Percentiles rank a stretch among this genome's conserved stretches.
phyloP scores from a whole-genome alignment of 176 grass and related monocot genomes.

The Bromus sterilis region DNA sequence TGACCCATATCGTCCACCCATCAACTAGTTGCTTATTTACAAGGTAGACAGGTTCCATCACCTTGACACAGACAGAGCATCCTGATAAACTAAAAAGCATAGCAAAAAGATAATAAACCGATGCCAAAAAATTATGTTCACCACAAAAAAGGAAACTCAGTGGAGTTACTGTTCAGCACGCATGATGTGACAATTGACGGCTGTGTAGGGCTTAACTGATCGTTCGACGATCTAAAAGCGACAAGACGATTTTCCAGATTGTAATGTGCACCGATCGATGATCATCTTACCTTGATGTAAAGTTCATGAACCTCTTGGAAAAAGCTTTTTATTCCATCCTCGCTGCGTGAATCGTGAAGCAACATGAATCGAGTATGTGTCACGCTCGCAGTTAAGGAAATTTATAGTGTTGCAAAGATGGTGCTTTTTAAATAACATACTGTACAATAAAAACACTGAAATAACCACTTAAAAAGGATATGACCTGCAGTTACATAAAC shows the following conservation, averaged over 20 bases:
- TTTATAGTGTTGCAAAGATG: not conserved
- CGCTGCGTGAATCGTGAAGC: slow-evolving; percentile 86
- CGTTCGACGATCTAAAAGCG: not conserved
- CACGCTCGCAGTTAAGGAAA: slow-evolving; percentile 41
- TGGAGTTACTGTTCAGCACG: not conserved
- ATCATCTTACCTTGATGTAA: slow-evolving; percentile 70
- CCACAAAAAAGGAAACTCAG: not conserved
- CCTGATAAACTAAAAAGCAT: not conserved
- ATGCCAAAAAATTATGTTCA: not conserved
- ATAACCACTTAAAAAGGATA: slow-evolving; percentile 53
- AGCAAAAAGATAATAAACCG: not conserved
- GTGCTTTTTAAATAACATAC: not conserved
- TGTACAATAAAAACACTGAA: not conserved
- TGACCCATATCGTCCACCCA: not conserved
- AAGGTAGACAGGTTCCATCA: not conserved
- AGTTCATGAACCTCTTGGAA: slow-evolving; percentile 97
- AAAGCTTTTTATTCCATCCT: slow-evolving; percentile 90
- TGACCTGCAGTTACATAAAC: slow-evolving; percentile 93
- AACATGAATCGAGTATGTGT: slow-evolving; percentile 92
- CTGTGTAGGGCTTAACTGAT: not conserved
- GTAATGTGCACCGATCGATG: not conserved
- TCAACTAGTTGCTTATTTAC: not conserved
- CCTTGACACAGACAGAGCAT: not conserved
- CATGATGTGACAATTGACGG: not conserved
- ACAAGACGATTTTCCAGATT: not conserved